A percentile compares a stretch with the other conserved stretches of the same genome.
Conservation (phyloP, 371 early-diverging fungal species). For the Nematocida sp. region DNA sequence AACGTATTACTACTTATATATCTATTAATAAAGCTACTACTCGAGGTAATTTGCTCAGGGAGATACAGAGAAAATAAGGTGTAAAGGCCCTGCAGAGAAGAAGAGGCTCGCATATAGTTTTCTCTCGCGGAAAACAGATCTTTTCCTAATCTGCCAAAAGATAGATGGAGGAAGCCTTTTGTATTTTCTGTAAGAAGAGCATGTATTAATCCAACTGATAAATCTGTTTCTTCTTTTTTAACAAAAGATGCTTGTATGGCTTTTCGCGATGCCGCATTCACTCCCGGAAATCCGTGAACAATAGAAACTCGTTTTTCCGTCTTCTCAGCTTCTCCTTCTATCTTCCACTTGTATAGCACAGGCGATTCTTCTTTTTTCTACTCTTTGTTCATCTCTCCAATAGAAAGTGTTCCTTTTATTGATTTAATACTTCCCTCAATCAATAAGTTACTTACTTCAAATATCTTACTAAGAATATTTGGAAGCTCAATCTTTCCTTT, state of each 20-base stretch:
- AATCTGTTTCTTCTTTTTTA: background rate
- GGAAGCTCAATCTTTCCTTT: slow-evolving; percentile 5
- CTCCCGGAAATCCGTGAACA: background rate
- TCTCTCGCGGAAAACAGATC: too few relatives aligned
- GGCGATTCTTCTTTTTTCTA: background rate
- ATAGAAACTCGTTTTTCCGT: background rate
- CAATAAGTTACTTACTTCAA: background rate
- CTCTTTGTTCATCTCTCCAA: slow-evolving; percentile 6
- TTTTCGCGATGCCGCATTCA: background rate
- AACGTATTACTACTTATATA: too few relatives aligned
- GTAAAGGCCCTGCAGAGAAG: background rate
- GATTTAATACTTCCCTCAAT: background rate
- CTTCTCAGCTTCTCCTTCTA: background rate
- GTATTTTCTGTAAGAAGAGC: background rate
- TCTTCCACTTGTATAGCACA: background rate
- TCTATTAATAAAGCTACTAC: too few relatives aligned
- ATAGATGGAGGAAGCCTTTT: background rate
- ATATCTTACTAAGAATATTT: background rate
- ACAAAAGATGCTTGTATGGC: background rate
- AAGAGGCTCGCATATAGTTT: too few relatives aligned
- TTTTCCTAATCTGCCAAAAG: too few relatives aligned
- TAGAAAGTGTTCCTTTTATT: background rate
- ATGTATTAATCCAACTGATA: background rate
- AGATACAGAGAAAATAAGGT: background rate
- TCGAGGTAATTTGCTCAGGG: too few relatives aligned